Evolutionary conservation across 106 monocot genomes (phyloP), one percentile per base, ranked within the genome.

Genomic region (Dioscorea zingiberensis): DNA sequence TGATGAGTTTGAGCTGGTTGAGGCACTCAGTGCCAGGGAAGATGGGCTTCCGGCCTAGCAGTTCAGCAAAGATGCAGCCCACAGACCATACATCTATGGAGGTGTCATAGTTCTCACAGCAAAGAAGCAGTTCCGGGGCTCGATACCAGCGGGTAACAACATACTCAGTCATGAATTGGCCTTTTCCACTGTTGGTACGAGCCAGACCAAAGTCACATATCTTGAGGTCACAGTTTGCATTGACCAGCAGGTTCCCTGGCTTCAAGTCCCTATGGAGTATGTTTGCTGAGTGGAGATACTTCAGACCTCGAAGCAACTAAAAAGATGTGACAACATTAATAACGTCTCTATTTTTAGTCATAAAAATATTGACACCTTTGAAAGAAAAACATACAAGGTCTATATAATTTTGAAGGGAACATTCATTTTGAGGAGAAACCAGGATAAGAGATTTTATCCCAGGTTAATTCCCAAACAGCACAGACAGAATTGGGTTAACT

Each of bases 61-160:
- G 63, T 70, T 93, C 93, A 16, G 93, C 87, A 63, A 93, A 93
- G 63, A 93, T 93, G 74, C 93, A 93, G 17, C 93, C 93, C 16
- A 93, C 93, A 2, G 93, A 93, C 93, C 93, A 93, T 13, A 93
- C 85, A 63, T 93, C 93, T 18, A 93, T 93, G n/a, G 93, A 88
- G 7, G 93, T 88, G 22, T 85, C 88, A 58, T 93, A 93, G 47
- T 82, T 83, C 28, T 88, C 93, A 59, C 93, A 93, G 62, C 93
- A 88, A 1, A 93, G 76, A 8, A 93, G 85, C 14, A 93, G 70
- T 66, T 93, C 93, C 7, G 93, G 93, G 47, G 93, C 93, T 10
- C 93, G 73, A 58, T 88, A 93, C 93, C 93, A 93, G 21, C 93
- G 85, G 44, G 93, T 93, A 22, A 93, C 93, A 44, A 93, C 93